Conservation (phyloP, 2,329 filamentous ascomycete genomes). For the Ceratocystis variospora region DNA sequence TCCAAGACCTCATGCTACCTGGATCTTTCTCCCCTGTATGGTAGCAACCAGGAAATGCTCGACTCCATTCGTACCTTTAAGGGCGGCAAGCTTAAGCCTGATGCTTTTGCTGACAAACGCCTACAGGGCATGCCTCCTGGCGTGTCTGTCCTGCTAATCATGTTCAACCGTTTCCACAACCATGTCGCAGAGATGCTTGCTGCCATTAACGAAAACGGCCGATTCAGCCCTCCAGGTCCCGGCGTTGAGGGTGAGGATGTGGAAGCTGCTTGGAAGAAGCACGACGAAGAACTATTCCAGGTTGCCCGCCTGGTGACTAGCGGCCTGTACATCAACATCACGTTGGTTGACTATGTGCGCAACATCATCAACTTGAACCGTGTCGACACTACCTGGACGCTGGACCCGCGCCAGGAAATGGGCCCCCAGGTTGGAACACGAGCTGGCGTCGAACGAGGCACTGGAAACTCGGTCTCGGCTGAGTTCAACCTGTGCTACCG, state of each 20-base stretch:
- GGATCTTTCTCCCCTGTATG: constrained; percentile 58
- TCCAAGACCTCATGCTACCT: constrained; percentile 60
- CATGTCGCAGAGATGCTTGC: constrained; percentile 66
- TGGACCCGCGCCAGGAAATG: constrained; percentile 62
- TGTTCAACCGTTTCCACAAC: constrained; percentile 82
- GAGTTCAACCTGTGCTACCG: constrained; percentile 84
- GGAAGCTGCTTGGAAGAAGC: constrained; percentile 46
- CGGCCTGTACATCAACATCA: constrained; percentile 67
- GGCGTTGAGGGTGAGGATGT: constrained; percentile 36
- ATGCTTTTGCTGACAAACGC: constrained; percentile 57
- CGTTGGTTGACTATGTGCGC: constrained; percentile 62
- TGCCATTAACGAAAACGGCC: constrained; percentile 69
- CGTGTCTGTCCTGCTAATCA: constrained; percentile 56
- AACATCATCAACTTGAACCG: constrained; percentile 52
- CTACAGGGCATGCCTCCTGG: constrained; percentile 58
- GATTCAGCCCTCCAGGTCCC: constrained; percentile 53
- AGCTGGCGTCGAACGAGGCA: constrained; percentile 50
- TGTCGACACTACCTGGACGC: constrained; percentile 60
- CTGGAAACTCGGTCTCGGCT: constrained; percentile 70
- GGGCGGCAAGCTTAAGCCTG: constrained; percentile 58
- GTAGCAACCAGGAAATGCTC: constrained; percentile 52
- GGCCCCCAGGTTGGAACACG: constrained; percentile 40
- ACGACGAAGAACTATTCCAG: constrained; percentile 67
- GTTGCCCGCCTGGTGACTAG: constrained; percentile 61
- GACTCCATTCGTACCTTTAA: constrained; percentile 54